Evolutionary conservation across 306 rosid species (phyloP).

Genomic region (Vachellia collinsii): DNA sequence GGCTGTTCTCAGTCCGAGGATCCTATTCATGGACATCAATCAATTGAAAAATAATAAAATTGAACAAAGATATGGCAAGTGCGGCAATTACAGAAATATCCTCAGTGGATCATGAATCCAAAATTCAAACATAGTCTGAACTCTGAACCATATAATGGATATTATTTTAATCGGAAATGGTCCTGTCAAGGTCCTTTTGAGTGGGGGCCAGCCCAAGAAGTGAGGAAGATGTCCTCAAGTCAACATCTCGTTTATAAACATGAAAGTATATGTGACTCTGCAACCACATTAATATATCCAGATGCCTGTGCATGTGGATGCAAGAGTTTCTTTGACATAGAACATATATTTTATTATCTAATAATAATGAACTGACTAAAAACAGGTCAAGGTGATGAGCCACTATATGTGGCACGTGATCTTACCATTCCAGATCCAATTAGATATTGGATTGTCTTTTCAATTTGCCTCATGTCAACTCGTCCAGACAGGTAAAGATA

Average conservation of each 20-base stretch:
- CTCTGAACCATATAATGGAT: constrained; percentile 7
- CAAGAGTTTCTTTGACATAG: constrained; percentile 1
- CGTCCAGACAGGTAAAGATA: constrained; percentile 70
- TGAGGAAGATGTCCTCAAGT: constrained; percentile 3
- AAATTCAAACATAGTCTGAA: not conserved
- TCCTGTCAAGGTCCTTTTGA: not conserved
- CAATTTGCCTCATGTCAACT: constrained; percentile 74
- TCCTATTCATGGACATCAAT: constrained; percentile 43
- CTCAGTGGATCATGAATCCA: not conserved
- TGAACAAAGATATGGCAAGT: not conserved
- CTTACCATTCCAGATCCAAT: constrained; percentile 76
- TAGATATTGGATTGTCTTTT: constrained; percentile 68
- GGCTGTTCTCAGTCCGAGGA: constrained; percentile 67
- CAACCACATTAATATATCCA: not conserved
- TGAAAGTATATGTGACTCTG: not conserved
- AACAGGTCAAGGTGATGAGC: not conserved
- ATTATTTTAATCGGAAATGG: not conserved
- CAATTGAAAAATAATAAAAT: not conserved
- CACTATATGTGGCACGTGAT: constrained; percentile 22
- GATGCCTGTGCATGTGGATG: not conserved
- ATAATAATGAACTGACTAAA: not conserved
- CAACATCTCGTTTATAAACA: not conserved
- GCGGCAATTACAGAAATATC: constrained; percentile 2
- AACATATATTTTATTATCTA: not conserved
- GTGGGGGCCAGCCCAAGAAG: not conserved